These are phyloP conservation scores for Arachis hypogaea DNA, from an alignment of 306 rosid species.

Conservation along the genomic window DNA sequence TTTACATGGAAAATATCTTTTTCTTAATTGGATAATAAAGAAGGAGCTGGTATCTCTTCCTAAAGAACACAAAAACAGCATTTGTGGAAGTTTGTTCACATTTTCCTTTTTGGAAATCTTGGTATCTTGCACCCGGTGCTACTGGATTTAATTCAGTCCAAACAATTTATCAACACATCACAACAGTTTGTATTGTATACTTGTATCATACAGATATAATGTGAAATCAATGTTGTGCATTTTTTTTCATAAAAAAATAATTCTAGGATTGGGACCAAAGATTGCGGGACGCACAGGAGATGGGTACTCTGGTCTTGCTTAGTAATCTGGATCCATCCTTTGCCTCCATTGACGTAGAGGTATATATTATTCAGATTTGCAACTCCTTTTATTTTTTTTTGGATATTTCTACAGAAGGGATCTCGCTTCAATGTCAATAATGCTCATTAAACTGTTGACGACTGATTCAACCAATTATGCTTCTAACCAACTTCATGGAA, in stretches of 20 bases:
- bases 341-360: conserved; percentile 64
- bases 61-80: not conserved
- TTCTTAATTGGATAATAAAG: not conserved
- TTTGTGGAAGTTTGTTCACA: not conserved
- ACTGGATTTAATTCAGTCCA: not conserved
- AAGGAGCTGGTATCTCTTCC: conserved; percentile 1
- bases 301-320: conserved; percentile 53
- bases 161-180: too few species aligned
- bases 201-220: conserved; percentile 10
- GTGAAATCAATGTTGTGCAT: conserved; percentile 6
- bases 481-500: conserved; percentile 12
- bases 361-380: conserved; percentile 29
- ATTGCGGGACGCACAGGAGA: conserved; percentile 53
- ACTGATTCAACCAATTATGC: not conserved
- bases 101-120: not conserved
- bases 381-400: conserved; percentile 7
- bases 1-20: not conserved
- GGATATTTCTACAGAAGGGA: conserved; percentile 4
- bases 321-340: conserved; percentile 65
- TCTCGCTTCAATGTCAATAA: not conserved
- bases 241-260: not conserved
- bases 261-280: conserved; percentile 60
- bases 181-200: not conserved
- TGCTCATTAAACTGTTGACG: conserved; percentile 10
- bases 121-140: not conserved